These are phyloP conservation scores for Seminavis robusta DNA, from an alignment of 108 stramenopile species.

Conservation along the genomic window DNA sequence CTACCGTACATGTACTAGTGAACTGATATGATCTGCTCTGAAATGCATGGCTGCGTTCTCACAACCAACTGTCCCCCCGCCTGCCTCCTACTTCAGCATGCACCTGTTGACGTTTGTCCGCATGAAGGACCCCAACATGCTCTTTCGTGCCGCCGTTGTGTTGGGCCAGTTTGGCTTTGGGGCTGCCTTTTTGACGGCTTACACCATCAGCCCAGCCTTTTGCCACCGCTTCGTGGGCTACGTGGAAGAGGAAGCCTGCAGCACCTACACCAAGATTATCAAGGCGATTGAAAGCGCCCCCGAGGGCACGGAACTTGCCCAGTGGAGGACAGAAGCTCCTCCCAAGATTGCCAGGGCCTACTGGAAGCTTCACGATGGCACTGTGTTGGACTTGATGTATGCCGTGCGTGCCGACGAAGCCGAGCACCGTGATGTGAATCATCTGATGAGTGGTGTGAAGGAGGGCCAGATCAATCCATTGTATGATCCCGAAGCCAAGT, in stretches of 20 bases:
- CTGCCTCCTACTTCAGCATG: conserved; percentile 53
- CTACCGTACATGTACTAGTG: no score
- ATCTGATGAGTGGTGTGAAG: conserved; percentile 51
- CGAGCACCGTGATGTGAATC: conserved; percentile 94
- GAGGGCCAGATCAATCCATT: conserved; percentile 65
- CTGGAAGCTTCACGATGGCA: conserved; percentile 88
- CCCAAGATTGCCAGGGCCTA: conserved; percentile 78
- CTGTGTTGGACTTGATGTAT: conserved; percentile 86
- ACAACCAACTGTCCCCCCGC: no score
- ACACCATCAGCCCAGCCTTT: conserved; percentile 85
- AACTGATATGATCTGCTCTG: no score
- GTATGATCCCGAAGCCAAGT: conserved; percentile 60
- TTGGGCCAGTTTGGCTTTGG: conserved; percentile 81
- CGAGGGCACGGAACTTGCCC: conserved; percentile 72
- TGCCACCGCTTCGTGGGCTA: conserved; percentile 98
- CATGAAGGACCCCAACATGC: conserved; percentile 72
- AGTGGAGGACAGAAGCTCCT: conserved; percentile 63
- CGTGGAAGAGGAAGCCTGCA: conserved; percentile 91
- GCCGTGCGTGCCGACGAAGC: conserved; percentile 94
- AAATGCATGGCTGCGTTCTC: no score
- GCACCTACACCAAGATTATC: conserved; percentile 90
- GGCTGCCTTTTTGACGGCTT: conserved; percentile 70
- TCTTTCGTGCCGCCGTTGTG: conserved; percentile 67
- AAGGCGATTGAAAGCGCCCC: conserved; percentile 81
- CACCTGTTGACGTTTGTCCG: conserved; percentile 90